Conservation (phyloP, 495 filamentous ascomycete species). For the Penicillium subrubescens region DNA sequence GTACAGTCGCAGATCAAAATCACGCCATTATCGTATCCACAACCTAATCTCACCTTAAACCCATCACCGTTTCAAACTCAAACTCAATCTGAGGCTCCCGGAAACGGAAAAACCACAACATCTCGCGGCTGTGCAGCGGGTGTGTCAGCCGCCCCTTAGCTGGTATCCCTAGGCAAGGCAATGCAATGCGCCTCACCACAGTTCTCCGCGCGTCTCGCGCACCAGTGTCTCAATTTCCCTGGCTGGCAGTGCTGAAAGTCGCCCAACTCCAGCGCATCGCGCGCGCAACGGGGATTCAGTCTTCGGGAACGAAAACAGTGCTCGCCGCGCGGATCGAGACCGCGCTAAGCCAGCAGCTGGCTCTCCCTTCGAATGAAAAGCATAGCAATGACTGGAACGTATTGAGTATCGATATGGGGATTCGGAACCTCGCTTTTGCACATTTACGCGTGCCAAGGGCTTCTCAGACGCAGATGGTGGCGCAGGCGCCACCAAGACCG, state of each 20-base stretch:
- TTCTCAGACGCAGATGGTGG: not conserved
- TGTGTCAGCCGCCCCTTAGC: not conserved
- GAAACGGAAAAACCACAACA: slow-evolving; percentile 9
- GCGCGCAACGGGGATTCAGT: slow-evolving; percentile 52
- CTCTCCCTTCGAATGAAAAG: not conserved
- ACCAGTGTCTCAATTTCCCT: slow-evolving; percentile 6
- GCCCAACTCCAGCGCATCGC: slow-evolving; percentile 53
- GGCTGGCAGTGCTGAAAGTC: slow-evolving; percentile 46
- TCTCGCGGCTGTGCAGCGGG: not conserved
- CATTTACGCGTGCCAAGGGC: slow-evolving; percentile 32
- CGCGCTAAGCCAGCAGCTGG: slow-evolving; percentile 12
- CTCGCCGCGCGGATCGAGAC: slow-evolving; percentile 35
- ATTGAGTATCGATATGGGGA: slow-evolving; percentile 85
- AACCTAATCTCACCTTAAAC: not conserved
- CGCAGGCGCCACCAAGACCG: not conserved
- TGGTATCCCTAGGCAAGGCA: not conserved
- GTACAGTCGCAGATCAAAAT: not conserved
- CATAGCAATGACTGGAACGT: slow-evolving; percentile 45
- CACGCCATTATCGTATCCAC: not conserved
- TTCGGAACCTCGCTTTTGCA: slow-evolving; percentile 77
- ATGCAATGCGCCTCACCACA: slow-evolving; percentile 18
- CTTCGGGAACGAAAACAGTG: slow-evolving; percentile 50
- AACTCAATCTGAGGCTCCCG: not conserved
- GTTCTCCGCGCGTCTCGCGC: not conserved
- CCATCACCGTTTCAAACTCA: not conserved